phyloP scores from a whole-genome alignment of 192 early-diverging fungal genomes.

The Phycomyces nitens region DNA sequence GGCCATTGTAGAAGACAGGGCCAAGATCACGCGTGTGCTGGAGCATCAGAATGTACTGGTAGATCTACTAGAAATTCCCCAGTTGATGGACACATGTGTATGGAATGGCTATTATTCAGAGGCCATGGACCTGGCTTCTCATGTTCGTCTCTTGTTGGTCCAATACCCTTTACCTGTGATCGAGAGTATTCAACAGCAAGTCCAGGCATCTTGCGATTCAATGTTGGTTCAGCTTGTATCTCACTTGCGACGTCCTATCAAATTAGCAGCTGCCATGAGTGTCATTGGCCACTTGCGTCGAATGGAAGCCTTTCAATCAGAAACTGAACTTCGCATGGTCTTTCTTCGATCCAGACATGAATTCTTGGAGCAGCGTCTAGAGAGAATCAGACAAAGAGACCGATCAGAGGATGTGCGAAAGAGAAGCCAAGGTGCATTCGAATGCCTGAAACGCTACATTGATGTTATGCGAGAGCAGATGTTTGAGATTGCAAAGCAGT shows the following conservation, averaged over 20 bases:
- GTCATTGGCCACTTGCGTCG: slow-evolving; percentile 76
- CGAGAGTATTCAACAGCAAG: slow-evolving; percentile 57
- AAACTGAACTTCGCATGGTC: slow-evolving; percentile 66
- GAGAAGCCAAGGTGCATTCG: slow-evolving; percentile 41
- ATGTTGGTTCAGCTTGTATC: slow-evolving; percentile 72
- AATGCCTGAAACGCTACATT: slow-evolving; percentile 71
- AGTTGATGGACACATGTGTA: slow-evolving; percentile 78
- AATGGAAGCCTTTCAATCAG: slow-evolving; percentile 59
- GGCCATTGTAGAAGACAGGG: slow-evolving; percentile 21
- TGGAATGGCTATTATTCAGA: slow-evolving; percentile 80
- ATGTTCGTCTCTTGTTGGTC: slow-evolving; percentile 55
- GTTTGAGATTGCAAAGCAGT: slow-evolving; percentile 81
- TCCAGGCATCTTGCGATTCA: slow-evolving; percentile 52
- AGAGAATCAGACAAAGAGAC: slow-evolving; percentile 37
- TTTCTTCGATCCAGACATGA: slow-evolving; percentile 70
- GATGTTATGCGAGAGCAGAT: slow-evolving; percentile 77
- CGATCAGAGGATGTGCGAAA: slow-evolving; percentile 4
- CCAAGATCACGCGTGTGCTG: slow-evolving; percentile 46
- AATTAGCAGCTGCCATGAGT: slow-evolving; percentile 70
- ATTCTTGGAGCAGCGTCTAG: slow-evolving; percentile 54
- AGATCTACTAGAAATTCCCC: slow-evolving; percentile 75
- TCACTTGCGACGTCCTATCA: slow-evolving; percentile 66
- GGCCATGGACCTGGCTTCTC: slow-evolving; percentile 72
- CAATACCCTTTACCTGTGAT: slow-evolving; percentile 58
- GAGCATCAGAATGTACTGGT: slow-evolving; percentile 55